Evolutionary conservation across 441 rosid genomes (phyloP), one percentile per base, ranked within the genome.

Genomic region (Brassica balearica): DNA sequence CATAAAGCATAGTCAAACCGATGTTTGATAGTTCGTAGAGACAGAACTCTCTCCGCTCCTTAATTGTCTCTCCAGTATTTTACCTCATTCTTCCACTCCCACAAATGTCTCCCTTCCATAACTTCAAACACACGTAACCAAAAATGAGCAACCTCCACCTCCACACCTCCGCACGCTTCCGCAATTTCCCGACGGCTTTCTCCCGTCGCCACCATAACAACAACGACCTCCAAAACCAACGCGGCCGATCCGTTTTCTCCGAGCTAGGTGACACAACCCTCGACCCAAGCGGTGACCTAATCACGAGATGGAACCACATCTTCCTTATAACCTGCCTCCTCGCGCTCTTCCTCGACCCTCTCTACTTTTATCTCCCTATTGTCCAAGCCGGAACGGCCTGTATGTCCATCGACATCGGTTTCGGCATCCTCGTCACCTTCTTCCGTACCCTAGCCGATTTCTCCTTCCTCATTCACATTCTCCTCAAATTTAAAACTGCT

Each of bases 291-390:
- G 89, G 97, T 86, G 88, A 84, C 12, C 80, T 90, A 51, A 87
- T 91, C 65, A 79, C 76, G 10, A 87, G 77, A 81, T 93, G 98
- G 97, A 88, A 91, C 82, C 91, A 85, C 77, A 85, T 93, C 53
- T 91, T 95, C 86, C 90, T 95, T n/a, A 27, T 88, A n/a, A 85
- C 91, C 6, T 90, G 87, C 65, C 87, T 93, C 66, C 41, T 91
- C 48, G 91, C 99, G 32, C 87, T 93, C 53, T 93, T 93, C 82
- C 85, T 95, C 61, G 97, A 93, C 73, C 99, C 97, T 55, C 87
- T 95, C 58, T 95, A 86, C 74, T 91, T 93, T 76, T 91, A 85
- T 87, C 85, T 91, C 71, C 97, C 96, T 2, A 80, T 85, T 4
- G 82, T 85, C 12, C 72, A 82, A 6, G 80, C 73, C 11, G 87